Evolutionary conservation across 805 yeast species (phyloP).

Genomic region (Yarrowia phangngaensis): DNA sequence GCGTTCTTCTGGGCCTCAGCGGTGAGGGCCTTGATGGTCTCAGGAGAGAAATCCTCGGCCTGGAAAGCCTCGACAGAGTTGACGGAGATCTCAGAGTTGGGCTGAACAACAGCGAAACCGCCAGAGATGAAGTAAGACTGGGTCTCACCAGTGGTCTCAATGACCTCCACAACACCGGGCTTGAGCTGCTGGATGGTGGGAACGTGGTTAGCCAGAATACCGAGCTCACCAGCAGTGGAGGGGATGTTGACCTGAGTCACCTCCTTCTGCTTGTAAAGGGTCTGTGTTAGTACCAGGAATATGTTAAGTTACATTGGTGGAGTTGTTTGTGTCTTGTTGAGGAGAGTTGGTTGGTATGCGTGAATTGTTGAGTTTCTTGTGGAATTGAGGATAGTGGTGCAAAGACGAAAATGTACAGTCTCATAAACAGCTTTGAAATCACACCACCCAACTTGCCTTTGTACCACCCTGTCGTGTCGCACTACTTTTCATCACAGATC

Average conservation of each 20-base stretch:
- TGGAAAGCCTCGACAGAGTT: constrained; percentile 95
- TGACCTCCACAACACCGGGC: constrained; percentile 93
- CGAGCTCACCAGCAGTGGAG: constrained; percentile 91
- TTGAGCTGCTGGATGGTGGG: constrained; percentile 94
- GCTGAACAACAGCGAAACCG: constrained; percentile 94
- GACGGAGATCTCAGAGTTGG: constrained; percentile 84
- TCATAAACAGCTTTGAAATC: no score
- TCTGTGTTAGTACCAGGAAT: constrained; percentile 30
- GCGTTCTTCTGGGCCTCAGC: constrained; percentile 94
- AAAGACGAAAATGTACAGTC: no score
- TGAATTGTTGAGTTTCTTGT: neutral
- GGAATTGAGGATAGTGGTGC: neutral
- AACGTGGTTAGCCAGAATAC: constrained; percentile 96
- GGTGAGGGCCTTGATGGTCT: constrained; percentile 71
- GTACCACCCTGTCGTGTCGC: neutral
- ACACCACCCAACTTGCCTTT: no score
- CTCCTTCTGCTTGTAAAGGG: constrained; percentile 37
- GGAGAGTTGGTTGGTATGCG: neutral
- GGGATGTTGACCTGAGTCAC: constrained; percentile 86
- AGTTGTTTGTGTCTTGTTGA: neutral
- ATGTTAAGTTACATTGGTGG: neutral
- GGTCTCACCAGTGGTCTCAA: constrained; percentile 68
- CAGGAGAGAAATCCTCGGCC: constrained; percentile 77
- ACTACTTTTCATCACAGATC: no score
- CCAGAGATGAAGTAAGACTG: constrained; percentile 88